Evolutionary conservation across 169 alveolate genomes (phyloP).

Genomic region (Eimeria falciformis): DNA sequence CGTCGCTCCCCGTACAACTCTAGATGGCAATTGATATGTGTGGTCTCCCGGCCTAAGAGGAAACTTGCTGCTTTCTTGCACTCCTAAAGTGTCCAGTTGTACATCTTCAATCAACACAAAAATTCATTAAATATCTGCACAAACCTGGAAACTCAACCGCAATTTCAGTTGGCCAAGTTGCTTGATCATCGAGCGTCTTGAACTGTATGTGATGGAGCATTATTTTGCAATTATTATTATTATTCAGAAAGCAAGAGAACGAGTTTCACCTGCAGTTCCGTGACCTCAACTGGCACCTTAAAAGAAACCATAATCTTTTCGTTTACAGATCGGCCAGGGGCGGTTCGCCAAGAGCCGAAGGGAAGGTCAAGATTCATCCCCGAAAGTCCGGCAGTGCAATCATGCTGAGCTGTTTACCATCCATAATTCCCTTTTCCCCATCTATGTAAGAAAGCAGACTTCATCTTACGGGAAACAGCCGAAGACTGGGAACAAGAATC

Average conservation of each 20-base stretch:
- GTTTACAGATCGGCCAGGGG: constrained; percentile 82
- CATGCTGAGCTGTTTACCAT: constrained; percentile 80
- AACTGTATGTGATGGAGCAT: too few species aligned
- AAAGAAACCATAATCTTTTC: constrained; percentile 83
- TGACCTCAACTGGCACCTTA: constrained; percentile 82
- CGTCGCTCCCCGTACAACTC: not conserved
- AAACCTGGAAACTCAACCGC: constrained; percentile 81
- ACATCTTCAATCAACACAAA: too few species aligned
- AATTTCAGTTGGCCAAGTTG: constrained; percentile 83
- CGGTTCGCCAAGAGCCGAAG: constrained; percentile 84
- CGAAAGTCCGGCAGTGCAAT: constrained; percentile 84
- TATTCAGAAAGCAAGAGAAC: too few species aligned
- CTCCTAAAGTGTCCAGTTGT: not conserved
- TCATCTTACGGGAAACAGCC: constrained; percentile 7
- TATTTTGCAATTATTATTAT: too few species aligned
- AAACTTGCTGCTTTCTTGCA: not conserved
- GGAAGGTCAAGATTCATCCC: constrained; percentile 85
- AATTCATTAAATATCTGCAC: not conserved
- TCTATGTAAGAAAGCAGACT: not conserved
- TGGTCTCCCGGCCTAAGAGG: constrained; percentile 45
- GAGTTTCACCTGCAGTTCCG: constrained; percentile 83
- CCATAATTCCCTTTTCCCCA: constrained; percentile 65
- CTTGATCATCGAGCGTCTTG: constrained; percentile 80
- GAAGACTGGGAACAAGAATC: constrained; percentile 22
- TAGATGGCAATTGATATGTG: constrained; percentile 30